These are phyloP conservation scores for Blepharisma stoltei DNA, from an alignment of 73 alveolate genomes.

Conservation along the genomic window DNA sequence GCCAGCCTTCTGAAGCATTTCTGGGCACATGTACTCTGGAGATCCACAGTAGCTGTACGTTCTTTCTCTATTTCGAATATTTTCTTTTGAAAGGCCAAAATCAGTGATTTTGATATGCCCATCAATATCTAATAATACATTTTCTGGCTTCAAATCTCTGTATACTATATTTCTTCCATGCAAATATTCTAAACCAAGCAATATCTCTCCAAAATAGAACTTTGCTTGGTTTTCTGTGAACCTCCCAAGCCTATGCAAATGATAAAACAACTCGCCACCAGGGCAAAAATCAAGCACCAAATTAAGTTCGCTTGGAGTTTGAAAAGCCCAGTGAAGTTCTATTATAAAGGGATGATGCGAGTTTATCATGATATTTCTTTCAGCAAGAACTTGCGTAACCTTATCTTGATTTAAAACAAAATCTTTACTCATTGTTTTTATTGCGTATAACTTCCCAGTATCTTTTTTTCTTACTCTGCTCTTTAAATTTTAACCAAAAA, in stretches of 20 bases:
- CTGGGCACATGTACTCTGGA: slow-evolving; percentile 91
- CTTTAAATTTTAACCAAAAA: no score
- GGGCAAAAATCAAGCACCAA: slow-evolving; percentile 88
- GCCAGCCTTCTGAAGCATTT: slow-evolving; percentile 69
- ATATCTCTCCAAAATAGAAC: slow-evolving; percentile 83
- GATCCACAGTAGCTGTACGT: slow-evolving; percentile 88
- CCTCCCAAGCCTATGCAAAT: slow-evolving; percentile 45
- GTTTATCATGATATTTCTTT: slow-evolving; percentile 81
- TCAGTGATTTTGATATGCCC: slow-evolving; percentile 93
- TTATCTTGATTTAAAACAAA: slow-evolving; percentile 79
- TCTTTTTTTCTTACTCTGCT: slow-evolving; percentile 69
- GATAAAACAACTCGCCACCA: slow-evolving; percentile 82
- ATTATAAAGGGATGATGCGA: slow-evolving; percentile 93
- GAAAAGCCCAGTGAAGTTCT: slow-evolving; percentile 87
- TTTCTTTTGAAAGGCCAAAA: slow-evolving; percentile 89
- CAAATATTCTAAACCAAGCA: slow-evolving; percentile 81
- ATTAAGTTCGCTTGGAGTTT: slow-evolving; percentile 77
- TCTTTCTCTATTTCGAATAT: slow-evolving; percentile 63
- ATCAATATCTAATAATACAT: slow-evolving; percentile 78
- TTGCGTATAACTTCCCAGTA: slow-evolving; percentile 59
- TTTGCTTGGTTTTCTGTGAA: slow-evolving; percentile 77
- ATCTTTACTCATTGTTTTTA: slow-evolving; percentile 78
- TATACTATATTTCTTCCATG: slow-evolving; percentile 80
- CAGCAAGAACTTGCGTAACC: slow-evolving; percentile 82
- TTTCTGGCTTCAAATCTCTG: slow-evolving; percentile 94